phyloP scores from a whole-genome alignment of 75 land plant species.

The Ceratopteris richardii region DNA sequence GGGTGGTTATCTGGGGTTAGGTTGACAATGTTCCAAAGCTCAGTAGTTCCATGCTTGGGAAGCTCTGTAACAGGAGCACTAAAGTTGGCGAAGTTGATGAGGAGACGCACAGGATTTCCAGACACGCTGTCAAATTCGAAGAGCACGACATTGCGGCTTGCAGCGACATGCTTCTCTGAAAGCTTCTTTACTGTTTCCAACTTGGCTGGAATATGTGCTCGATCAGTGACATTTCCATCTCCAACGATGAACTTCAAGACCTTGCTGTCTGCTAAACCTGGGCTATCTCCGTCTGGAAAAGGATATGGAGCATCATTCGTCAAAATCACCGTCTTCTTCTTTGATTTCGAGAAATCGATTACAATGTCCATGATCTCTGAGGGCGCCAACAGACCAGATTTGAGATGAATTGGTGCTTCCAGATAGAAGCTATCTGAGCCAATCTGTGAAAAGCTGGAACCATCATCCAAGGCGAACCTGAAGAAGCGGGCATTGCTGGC shows the following conservation, averaged over 20 bases:
- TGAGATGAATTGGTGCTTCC: constrained; percentile 22
- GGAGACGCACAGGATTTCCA: constrained; percentile 47
- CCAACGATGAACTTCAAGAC: constrained; percentile 55
- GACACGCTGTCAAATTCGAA: constrained; percentile 47
- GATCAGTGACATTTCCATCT: constrained; percentile 6
- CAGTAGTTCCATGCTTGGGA: constrained; percentile 15
- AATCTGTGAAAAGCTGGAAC: constrained; percentile 38
- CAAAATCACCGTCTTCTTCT: constrained; percentile 18
- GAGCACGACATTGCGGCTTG: constrained; percentile 45
- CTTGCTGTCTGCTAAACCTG: constrained; percentile 28
- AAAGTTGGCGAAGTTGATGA: constrained; percentile 38
- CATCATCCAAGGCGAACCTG: constrained; percentile 35
- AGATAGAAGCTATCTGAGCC: constrained; percentile 63
- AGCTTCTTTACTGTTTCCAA: constrained; percentile 26
- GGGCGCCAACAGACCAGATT: constrained; percentile 37
- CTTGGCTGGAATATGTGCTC: constrained; percentile 17
- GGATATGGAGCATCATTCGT: constrained; percentile 45
- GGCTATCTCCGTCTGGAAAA: constrained; percentile 41
- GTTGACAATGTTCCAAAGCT: constrained; percentile 30
- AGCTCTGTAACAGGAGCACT: constrained; percentile 30
- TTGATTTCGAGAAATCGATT: constrained; percentile 42
- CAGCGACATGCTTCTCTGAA: constrained; percentile 6
- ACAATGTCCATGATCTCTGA: constrained; percentile 73
- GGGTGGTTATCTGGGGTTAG: constrained; percentile 27
- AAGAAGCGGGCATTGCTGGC: constrained; percentile 68